Base-by-base conservation (phyloP, 106 monocot species). In the Hemerocallis citrina region DNA sequence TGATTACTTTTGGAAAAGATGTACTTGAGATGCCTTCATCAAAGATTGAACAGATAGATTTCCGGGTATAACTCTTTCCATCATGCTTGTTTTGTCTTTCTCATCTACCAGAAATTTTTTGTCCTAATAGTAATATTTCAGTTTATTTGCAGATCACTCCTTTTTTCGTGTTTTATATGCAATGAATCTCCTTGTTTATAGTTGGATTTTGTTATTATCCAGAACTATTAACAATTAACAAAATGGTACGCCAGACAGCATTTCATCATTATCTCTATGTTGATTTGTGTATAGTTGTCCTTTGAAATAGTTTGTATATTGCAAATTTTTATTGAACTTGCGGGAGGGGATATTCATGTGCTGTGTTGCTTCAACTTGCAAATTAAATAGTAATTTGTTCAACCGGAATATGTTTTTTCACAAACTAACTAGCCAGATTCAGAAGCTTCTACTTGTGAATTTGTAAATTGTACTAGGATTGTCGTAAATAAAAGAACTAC, bases 1-100 rank as follows among this genome's bases (percentile, higher is more conserved):
- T 99, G 0, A 77, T 99, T 58, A 88, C 98, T 34, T 92, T 99
- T 52, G 98, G 98, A 45, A 92, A 88, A 80, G 88, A 88, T 73
- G 63, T 80, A 39, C 74, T 88, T 23, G 77, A 82, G 49, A 68
- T 67, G 41, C 68, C 71, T 71, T 80, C 85, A 30, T 77, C 84
- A 23, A 65, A 77, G 63, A 82, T 99, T 47, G 82, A 85, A 31
- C 66, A 47, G 38, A 75, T 78, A 67, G 85, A 88, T 62, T 99
- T 99, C 55, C 69, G 80, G 77, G 98, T 99, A 85, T 50, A 20
- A 57, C 12, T 57, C 12, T 37, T 59, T 3, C 22, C 27, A 38
- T 24, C 38, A 2, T 16, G 15, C 31, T 54, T 24, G 15, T 54
- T 11, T 27, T 54, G 4, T 12, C 10, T 1, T 54, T 54, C 2